Base-by-base conservation (phyloP, 306 rosid species). In the Glycine latifolia region DNA sequence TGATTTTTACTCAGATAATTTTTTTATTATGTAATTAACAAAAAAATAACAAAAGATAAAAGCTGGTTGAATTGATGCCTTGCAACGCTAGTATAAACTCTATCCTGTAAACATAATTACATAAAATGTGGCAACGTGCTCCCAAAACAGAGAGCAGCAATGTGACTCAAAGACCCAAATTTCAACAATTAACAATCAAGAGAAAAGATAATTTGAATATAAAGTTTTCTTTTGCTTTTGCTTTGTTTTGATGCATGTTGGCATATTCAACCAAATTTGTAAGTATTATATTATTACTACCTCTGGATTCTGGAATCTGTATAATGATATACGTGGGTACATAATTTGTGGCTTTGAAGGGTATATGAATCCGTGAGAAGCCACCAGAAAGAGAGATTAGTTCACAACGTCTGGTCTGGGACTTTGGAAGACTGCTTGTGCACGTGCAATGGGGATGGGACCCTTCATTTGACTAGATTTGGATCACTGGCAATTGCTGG, bases 381-480 rank as follows among this genome's bases (percentile, higher is more conserved):
- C 16, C 58, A 53, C 17, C 4, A 53, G 14, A 53, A 1, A 50
- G n/a, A 50, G 6, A 37, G 46, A 43, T 43, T 2, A 13, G n/a
- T 53, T 53, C 58, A 53, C 58, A 13, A 8, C 8, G 0, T 53
- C 17, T 53, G 58, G 17, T 53, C 6, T 13, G 58, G 2, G 58
- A 53, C 58, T 53, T 53, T 53, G 14, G 58, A 53, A 16, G 7
- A 53, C 3, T 58, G 35, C 37, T 6, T 8, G 65, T 17, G 65
- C 65, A 58, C 37, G 65, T 58, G 65, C 65, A 58, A 58, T 59
- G 65, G 65, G 20, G 4, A 17, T 59, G 35, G 37, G 65, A 17
- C 35, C 65, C 35, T 53, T 53, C 16, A 53, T 53, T 53, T 53
- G 58, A 13, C 58, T 53, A 1, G 2, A 53, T 53, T 4, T 53